Evolutionary conservation across 202 grass and related monocot species (phyloP).

Genomic region (Bolboschoenoplectus hybrid): DNA sequence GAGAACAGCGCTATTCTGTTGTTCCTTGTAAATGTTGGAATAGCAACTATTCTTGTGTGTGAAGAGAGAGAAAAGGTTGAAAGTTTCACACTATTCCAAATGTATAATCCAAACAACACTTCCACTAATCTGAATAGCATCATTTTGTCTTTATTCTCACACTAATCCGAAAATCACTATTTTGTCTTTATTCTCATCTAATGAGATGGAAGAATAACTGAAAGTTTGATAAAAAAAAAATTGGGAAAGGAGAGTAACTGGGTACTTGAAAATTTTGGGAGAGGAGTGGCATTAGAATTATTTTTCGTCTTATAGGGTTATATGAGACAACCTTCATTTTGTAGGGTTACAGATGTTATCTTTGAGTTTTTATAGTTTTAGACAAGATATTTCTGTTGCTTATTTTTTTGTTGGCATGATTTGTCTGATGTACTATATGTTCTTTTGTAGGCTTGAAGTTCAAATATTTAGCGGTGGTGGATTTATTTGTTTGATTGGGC

Average conservation of each 20-base stretch:
- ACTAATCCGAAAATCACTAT: no score
- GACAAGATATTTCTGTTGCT: not conserved
- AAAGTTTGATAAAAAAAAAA: not conserved
- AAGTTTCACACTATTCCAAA: no score
- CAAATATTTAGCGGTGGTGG: not conserved
- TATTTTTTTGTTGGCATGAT: not conserved
- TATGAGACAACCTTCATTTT: not conserved
- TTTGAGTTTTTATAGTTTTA: not conserved
- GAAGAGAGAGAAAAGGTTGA: no score
- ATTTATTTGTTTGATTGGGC: slow-evolving; percentile 20
- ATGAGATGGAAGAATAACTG: not conserved
- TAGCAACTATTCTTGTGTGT: no score
- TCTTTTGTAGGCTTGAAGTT: slow-evolving; percentile 26
- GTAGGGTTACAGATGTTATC: not conserved
- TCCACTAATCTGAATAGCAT: no score
- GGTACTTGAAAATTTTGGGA: not conserved
- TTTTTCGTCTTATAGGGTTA: not conserved
- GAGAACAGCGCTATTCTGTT: no score
- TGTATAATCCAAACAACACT: no score
- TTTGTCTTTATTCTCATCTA: not conserved
- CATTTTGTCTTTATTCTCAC: no score
- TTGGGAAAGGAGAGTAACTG: not conserved
- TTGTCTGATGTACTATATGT: not conserved
- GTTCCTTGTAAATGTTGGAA: no score
- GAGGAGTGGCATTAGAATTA: not conserved